These are phyloP conservation scores for Suillus subluteus DNA, from an alignment of 768 basidiomycete genomes.

Conservation along the genomic window DNA sequence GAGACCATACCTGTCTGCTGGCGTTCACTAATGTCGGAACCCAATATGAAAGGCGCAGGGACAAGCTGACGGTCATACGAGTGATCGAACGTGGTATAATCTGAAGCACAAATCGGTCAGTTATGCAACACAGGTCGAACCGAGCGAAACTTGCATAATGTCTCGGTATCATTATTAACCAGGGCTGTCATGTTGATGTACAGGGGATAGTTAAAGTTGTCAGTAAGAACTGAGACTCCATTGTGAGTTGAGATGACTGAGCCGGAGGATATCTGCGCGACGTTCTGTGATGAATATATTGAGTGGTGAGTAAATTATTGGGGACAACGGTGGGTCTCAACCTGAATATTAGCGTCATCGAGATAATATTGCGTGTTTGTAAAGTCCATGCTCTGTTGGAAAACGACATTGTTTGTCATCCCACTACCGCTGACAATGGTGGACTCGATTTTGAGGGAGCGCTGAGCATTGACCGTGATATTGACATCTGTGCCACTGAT, in stretches of 20 bases:
- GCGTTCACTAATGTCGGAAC: constrained; percentile 58
- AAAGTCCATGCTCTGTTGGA: constrained; percentile 63
- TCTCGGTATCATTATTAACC: constrained; percentile 33
- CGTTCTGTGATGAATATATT: constrained; percentile 40
- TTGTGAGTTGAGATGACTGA: constrained; percentile 52
- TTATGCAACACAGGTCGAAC: background rate
- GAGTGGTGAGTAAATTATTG: background rate
- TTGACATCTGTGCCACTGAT: constrained; percentile 50
- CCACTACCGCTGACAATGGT: constrained; percentile 68
- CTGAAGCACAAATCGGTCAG: constrained; percentile 35
- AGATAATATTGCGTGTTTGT: constrained; percentile 66
- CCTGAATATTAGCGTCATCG: constrained; percentile 47
- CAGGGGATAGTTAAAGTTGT: constrained; percentile 59
- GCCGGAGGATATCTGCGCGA: constrained; percentile 54
- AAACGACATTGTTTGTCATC: constrained; percentile 53
- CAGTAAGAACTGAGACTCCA: constrained; percentile 44
- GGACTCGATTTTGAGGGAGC: constrained; percentile 61
- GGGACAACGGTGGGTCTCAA: background rate
- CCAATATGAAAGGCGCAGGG: constrained; percentile 61
- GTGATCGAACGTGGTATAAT: constrained; percentile 62
- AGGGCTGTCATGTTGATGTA: constrained; percentile 43
- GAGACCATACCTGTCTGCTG: constrained; percentile 57
- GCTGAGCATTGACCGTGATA: constrained; percentile 64
- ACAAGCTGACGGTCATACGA: constrained; percentile 63
- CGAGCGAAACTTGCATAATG: constrained; percentile 17